A percentile compares a stretch with the other conserved stretches of the same genome.
Conservation (phyloP, 2,329 filamentous ascomycete species). For the Cladosporium sp. region DNA sequence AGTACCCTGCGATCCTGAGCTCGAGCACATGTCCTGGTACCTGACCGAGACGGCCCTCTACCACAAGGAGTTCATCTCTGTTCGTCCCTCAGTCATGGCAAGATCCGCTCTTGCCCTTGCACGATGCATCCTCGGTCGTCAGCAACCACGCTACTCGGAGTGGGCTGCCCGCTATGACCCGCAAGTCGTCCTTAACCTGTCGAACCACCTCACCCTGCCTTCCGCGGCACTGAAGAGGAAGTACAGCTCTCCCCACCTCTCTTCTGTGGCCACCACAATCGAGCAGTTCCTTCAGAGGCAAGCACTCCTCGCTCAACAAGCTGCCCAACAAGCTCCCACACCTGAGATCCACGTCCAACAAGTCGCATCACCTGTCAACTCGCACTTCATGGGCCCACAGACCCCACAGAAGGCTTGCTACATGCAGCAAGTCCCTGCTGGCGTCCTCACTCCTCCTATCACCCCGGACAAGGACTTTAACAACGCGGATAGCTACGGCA, state of each 20-base stretch:
- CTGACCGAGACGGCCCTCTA: slow-evolving; percentile 93
- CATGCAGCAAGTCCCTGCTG: slow-evolving; percentile 60
- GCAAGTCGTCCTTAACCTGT: slow-evolving; percentile 60
- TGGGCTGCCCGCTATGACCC: slow-evolving; percentile 71
- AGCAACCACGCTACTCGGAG: slow-evolving; percentile 66
- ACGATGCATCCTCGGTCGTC: slow-evolving; percentile 76
- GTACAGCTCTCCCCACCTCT: slow-evolving; percentile 63
- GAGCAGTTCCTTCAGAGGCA: slow-evolving; percentile 64
- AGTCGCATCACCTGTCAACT: slow-evolving; percentile 22
- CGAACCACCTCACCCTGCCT: slow-evolving; percentile 62
- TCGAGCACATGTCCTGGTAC: slow-evolving; percentile 92
- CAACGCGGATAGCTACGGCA: slow-evolving; percentile 20
- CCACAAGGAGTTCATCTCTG: slow-evolving; percentile 94
- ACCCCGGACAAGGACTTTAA: slow-evolving; percentile 61
- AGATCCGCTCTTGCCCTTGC: slow-evolving; percentile 81
- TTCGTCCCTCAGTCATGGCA: slow-evolving; percentile 85
- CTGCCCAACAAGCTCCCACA: slow-evolving; percentile 22
- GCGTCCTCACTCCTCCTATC: slow-evolving; percentile 80
- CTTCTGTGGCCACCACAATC: slow-evolving; percentile 59
- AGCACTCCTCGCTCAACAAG: slow-evolving; percentile 33
- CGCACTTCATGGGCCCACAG: slow-evolving; percentile 59
- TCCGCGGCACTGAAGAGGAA: slow-evolving; percentile 65
- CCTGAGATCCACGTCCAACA: slow-evolving; percentile 11
- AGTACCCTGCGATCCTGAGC: slow-evolving; percentile 69
- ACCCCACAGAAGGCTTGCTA: slow-evolving; percentile 75